Base-by-base conservation (phyloP, 441 rosid species). In the Gossypium gossypioides region DNA sequence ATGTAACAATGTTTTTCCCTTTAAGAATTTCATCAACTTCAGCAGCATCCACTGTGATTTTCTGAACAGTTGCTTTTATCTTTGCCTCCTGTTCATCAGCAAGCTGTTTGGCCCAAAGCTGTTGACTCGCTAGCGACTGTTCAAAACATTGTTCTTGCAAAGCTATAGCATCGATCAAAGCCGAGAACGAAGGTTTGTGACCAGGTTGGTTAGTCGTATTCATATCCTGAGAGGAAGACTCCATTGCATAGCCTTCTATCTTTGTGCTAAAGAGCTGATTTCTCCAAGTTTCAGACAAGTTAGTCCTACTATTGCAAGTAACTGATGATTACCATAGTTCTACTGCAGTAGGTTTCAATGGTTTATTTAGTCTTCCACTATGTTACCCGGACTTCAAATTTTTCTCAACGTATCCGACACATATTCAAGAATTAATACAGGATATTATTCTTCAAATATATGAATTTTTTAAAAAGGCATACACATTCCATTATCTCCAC, bases 31-130 rank as follows among this genome's bases (percentile, higher is more conserved):
- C 27, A 3, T 16, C 0, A 52, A 68, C 60, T 52, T 51, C 72
- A 0, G 60, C 27, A 0, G 61, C 72, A 68, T 13, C 24, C 34
- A 2, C 46, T 16, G 60, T 10, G 46, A 55, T 52, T 21, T 29
- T n/a, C 46, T 51, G 25, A 29, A 15, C 59, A 16, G 27, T 46
- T 16, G 16, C 72, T 52, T 32, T 68, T 16, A 68, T 68, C 25
- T 7, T 68, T 68, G 46, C 60, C 48, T 68, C 72, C 8, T 68
- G 72, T 68, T n/a, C 25, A 51, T 68, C 25, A 51, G 60, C 72
- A 7, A 68, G 8, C 72, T 68, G 44, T 52, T 68, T 10, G 44
- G 72, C 55, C 72, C 72, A 51, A 16, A 68, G 46, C 46, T 51
- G 72, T 29, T 68, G 72, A 32, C 44, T 51, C 12, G 16, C 15